phyloP scores from a whole-genome alignment of 2,329 filamentous ascomycete genomes.

The Colletotrichum destructivum region DNA sequence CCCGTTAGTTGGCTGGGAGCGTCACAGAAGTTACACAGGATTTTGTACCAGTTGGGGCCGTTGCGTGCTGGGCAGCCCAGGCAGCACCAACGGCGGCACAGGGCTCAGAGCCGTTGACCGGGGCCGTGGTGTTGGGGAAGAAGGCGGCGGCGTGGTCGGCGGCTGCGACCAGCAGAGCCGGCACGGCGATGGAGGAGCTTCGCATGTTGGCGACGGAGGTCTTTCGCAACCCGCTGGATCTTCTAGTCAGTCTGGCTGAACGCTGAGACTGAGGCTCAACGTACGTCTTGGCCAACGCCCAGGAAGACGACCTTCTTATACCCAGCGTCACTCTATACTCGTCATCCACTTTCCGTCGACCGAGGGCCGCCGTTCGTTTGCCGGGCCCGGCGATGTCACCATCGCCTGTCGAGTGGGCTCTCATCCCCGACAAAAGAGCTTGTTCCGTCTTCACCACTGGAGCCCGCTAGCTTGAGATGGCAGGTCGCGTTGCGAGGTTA shows the following conservation, averaged over 20 bases:
- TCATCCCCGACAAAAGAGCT: conserved; percentile 20
- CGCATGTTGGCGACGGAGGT: conserved; percentile 12
- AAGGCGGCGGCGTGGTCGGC: conserved; percentile 1
- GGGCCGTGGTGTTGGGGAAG: conserved; percentile 16
- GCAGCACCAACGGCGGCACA: conserved; percentile 29
- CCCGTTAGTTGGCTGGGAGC: neutral
- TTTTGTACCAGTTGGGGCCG: conserved; percentile 17
- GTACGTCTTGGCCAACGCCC: rapidly evolving
- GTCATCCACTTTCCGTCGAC: conserved; percentile 18
- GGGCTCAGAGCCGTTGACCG: conserved; percentile 15
- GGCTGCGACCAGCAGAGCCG: conserved; percentile 24
- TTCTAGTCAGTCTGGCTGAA: neutral
- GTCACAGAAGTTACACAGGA: neutral
- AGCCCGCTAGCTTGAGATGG: conserved; percentile 34
- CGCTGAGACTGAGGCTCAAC: conserved; percentile 6
- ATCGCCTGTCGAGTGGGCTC: conserved; percentile 14
- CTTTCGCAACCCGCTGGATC: neutral
- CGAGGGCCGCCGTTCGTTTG: neutral
- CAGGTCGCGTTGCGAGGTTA: conserved; percentile 21
- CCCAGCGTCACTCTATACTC: neutral
- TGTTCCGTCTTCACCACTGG: neutral
- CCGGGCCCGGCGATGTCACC: conserved; percentile 14
- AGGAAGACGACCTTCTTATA: conserved; percentile 8
- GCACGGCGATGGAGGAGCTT: conserved; percentile 19
- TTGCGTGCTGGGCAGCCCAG: conserved; percentile 26